Conservation (phyloP, 1,284 basidiomycete species). For the Neotropicomus parvogracilis region DNA sequence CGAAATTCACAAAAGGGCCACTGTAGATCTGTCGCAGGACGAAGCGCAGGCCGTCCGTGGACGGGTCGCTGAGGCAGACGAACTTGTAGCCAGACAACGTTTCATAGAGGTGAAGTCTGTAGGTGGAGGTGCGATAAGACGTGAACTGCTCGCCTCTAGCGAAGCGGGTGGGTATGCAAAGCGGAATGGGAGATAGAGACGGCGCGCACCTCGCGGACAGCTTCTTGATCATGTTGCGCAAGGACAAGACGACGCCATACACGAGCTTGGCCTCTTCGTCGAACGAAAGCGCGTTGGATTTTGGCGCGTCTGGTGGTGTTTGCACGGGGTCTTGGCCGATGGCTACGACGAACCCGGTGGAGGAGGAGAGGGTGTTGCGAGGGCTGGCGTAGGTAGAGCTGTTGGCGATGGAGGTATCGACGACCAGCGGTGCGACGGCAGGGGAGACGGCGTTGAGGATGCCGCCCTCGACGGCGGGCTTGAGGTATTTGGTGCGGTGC, state of each 20-base stretch:
- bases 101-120: conserved; percentile 93
- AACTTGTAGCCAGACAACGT: conserved; percentile 94
- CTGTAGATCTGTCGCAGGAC: conserved; percentile 85
- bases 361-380: conserved; percentile 58
- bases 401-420: conserved; percentile 32
- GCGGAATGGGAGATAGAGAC: neutral
- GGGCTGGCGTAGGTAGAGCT: conserved; percentile 49
- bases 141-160: conserved; percentile 86
- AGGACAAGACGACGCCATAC: conserved; percentile 90
- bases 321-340: conserved; percentile 51
- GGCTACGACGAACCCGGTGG: conserved; percentile 65
- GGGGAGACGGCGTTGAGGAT: conserved; percentile 74
- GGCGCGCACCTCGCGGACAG: conserved; percentile 66
- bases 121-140: conserved; percentile 86
- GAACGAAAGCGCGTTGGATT: conserved; percentile 69
- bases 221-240: conserved; percentile 95
- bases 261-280: conserved; percentile 98
- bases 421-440: conserved; percentile 47
- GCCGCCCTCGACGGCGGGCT: conserved; percentile 64
- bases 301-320: conserved; percentile 31
- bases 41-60: conserved; percentile 77
- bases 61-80: conserved; percentile 88
- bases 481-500: conserved; percentile 76
- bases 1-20: conserved; percentile 92
- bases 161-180: no score